A percentile compares a stretch with the other conserved stretches of the same genome.
Evolutionary conservation across 208 protist genomes (phyloP).

Genomic region (Trypanosoma cruzi): DNA sequence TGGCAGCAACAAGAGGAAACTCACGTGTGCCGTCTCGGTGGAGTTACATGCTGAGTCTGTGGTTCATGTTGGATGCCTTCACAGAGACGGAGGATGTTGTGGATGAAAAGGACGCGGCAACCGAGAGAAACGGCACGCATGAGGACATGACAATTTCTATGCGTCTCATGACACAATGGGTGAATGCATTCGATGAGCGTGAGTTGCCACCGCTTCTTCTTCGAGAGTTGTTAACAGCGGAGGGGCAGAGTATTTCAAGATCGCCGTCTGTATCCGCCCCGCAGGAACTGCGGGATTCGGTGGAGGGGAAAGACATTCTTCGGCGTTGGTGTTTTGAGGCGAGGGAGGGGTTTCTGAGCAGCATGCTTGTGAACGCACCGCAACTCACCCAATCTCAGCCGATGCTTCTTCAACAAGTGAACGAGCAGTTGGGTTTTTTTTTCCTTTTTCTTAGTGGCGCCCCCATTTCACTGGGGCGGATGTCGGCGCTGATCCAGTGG

Average conservation of each 20-base stretch:
- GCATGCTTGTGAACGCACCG: not conserved
- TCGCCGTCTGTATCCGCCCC: not conserved
- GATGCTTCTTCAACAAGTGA: conserved; percentile 16
- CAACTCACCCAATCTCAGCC: conserved; percentile 5
- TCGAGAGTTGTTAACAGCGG: not conserved
- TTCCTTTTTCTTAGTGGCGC: conserved; percentile 30
- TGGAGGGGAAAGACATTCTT: conserved; percentile 25
- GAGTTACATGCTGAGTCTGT: conserved; percentile 31
- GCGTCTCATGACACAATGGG: conserved; percentile 17
- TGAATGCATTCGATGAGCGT: conserved; percentile 8
- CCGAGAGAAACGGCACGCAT: not conserved
- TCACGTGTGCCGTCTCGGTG: not conserved
- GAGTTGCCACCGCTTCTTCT: conserved; percentile 18
- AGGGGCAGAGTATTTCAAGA: too few species aligned
- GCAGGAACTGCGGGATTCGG: conserved; percentile 19
- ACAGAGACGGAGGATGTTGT: conserved; percentile 10
- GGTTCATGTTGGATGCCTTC: conserved; percentile 26
- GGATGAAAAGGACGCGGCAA: not conserved
- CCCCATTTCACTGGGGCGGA: conserved; percentile 50
- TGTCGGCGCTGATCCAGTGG: conserved; percentile 54
- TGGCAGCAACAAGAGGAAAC: not conserved
- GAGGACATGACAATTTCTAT: not conserved
- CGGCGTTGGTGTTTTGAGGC: conserved; percentile 27
- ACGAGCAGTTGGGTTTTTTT: conserved; percentile 24
- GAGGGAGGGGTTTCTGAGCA: conserved; percentile 14